Percentiles rank a stretch among this genome's conserved stretches.
Conservation (phyloP, 1,284 basidiomycete species). For the Trichosporon sp. region DNA sequence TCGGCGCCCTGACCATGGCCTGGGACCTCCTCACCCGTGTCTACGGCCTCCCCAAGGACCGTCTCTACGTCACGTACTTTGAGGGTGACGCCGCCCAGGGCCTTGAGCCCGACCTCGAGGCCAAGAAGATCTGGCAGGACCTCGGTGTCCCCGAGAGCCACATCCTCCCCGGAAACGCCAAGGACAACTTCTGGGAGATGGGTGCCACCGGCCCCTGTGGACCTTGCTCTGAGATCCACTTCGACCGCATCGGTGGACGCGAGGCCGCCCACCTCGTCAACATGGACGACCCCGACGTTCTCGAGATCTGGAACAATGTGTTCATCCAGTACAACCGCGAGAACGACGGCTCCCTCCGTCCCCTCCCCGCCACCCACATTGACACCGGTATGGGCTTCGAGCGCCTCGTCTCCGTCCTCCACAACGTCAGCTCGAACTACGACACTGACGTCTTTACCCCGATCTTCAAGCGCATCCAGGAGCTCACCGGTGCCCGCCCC, state of each 20-base stretch:
- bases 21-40: conserved; percentile 88
- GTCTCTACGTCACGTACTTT: conserved; percentile 96
- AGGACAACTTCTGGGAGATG: conserved; percentile 99
- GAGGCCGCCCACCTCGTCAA: conserved; percentile 92
- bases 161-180: conserved; percentile 88
- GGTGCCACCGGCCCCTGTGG: conserved; percentile 96
- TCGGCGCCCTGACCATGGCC: conserved; percentile 86
- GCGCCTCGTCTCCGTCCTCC: conserved; percentile 88
- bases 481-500: conserved; percentile 79
- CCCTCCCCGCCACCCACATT: conserved; percentile 88
- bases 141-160: conserved; percentile 84
- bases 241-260: conserved; percentile 82
- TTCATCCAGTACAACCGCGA: conserved; percentile 99
- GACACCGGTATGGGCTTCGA: conserved; percentile 99
- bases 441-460: conserved; percentile 94
- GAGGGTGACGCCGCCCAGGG: conserved; percentile 84
- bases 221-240: conserved; percentile 97
- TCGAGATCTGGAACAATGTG: conserved; percentile 99
- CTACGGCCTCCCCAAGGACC: conserved; percentile 81
- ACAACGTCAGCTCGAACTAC: conserved; percentile 91
- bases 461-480: conserved; percentile 81
- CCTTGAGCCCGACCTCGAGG: conserved; percentile 85
- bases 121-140: conserved; percentile 75
- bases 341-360: conserved; percentile 71
- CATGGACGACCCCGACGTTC: conserved; percentile 90